Evolutionary conservation across 805 yeast genomes (phyloP), one percentile per base, ranked within the genome.

Genomic region (Suhomyces vadensis): DNA sequence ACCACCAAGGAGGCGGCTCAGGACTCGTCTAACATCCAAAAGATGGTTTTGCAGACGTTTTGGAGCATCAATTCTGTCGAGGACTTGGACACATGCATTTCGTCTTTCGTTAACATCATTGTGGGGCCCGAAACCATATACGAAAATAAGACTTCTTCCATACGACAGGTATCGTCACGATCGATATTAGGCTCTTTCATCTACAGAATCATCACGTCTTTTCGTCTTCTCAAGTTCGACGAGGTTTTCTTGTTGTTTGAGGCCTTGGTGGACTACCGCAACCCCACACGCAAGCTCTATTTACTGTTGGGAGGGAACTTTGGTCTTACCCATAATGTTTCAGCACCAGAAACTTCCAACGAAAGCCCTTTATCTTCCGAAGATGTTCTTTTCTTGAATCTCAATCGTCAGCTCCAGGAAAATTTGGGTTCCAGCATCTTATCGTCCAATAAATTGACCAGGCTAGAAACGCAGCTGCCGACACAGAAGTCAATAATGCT

Each of bases 21-120:
- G 3, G 65, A 64, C 41, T 57, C 69, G 1, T 48, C 53, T 14
- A 54, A 49, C 4, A 57, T 73, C 3, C 68, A 65, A 27, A 48
- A 49, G 22, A 51, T 63, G 23, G 46, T 75, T 1, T 21, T 46
- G 19, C 29, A 36, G 11, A 40, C 35, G 23, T 27, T 46, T 22
- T 80, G 85, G 83, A 54, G 60, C 0, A 61, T 82, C 37, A 56
- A 68, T 13, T 69, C 79, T 0, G 64, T 79, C 11, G 85, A 82
- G 47, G 60, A 63, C 3, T 61, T 82, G 29, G 74, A 75, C 47
- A 54, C 68, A 2, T 71, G 67, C 48, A 51, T 59, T 6, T 41
- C 45, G 9, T 46, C 43, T 3, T 40, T 54, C 2, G 47, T 38
- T 26, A 43, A 35, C 4, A 24, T 39, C 6, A 43, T 57, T 1